These are phyloP conservation scores for Jatropha multifida DNA, from an alignment of 441 rosid genomes.

Conservation along the genomic window DNA sequence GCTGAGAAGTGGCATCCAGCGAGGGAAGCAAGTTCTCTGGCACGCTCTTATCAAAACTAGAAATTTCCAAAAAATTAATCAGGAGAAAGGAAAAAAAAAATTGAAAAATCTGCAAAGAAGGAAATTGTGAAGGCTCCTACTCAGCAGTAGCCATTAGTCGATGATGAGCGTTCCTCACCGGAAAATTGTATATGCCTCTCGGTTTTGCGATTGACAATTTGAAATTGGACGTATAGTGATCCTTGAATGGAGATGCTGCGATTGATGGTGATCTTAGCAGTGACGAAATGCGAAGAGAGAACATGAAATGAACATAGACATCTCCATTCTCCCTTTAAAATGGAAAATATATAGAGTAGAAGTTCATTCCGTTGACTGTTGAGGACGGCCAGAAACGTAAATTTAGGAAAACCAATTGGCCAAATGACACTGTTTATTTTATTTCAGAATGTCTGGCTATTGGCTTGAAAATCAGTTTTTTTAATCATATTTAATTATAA, in stretches of 20 bases:
- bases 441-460: too few species aligned
- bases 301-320: too few species aligned
- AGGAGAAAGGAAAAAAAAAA: background rate
- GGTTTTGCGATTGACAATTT: background rate
- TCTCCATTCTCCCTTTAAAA: too few species aligned
- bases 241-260: background rate
- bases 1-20: slow-evolving; percentile 29
- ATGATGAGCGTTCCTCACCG: background rate
- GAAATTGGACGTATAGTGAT: background rate
- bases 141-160: slow-evolving; percentile 21
- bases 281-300: background rate
- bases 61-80: background rate
- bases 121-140: slow-evolving; percentile 10
- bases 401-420: too few species aligned
- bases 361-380: too few species aligned
- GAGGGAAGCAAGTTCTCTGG: slow-evolving; percentile 24
- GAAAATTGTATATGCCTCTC: background rate
- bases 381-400: too few species aligned
- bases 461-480: too few species aligned
- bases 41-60: slow-evolving; percentile 28
- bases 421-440: too few species aligned
- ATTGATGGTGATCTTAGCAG: background rate
- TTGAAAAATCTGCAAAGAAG: background rate
- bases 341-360: too few species aligned
- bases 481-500: too few species aligned